Percentiles rank a stretch among this genome's conserved stretches.
Conservation (phyloP, 371 early-diverging fungal species). For the Nosema muscidifuracis region DNA sequence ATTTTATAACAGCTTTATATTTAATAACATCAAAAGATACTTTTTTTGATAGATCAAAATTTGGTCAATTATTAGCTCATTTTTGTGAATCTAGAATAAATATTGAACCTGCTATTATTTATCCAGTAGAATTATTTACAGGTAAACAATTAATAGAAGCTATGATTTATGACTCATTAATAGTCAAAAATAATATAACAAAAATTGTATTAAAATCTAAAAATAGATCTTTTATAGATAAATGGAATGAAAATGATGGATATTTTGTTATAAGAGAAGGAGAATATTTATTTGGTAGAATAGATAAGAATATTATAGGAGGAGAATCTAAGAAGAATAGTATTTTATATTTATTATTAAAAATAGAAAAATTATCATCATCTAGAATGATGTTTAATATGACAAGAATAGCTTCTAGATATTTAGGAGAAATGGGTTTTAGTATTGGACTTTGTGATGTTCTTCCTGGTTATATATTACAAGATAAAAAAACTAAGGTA, state of each 20-base stretch:
- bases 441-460: constrained; percentile 76
- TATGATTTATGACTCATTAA: constrained; percentile 65
- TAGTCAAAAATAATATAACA: not conserved
- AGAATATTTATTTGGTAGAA: constrained; percentile 80
- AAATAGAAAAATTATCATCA: constrained; percentile 75
- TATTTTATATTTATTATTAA: constrained; percentile 78
- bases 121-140: constrained; percentile 90
- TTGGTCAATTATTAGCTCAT: constrained; percentile 73
- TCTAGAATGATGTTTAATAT: constrained; percentile 83
- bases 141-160: constrained; percentile 81
- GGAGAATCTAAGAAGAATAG: constrained; percentile 81
- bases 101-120: constrained; percentile 79
- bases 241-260: constrained; percentile 73
- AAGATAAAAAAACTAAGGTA: constrained; percentile 70
- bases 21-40: constrained; percentile 75
- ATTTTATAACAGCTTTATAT: constrained; percentile 93
- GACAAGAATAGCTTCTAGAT: constrained; percentile 81
- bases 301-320: constrained; percentile 88
- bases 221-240: constrained; percentile 17
- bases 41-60: constrained; percentile 85
- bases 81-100: constrained; percentile 73
- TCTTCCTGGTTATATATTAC: constrained; percentile 72
- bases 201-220: constrained; percentile 8
- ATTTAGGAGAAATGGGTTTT: constrained; percentile 69
- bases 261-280: constrained; percentile 78